Percentiles rank a stretch among this genome's conserved stretches.
Conservation (phyloP, 805 yeast species). For the Monosporozyma servazzii region DNA sequence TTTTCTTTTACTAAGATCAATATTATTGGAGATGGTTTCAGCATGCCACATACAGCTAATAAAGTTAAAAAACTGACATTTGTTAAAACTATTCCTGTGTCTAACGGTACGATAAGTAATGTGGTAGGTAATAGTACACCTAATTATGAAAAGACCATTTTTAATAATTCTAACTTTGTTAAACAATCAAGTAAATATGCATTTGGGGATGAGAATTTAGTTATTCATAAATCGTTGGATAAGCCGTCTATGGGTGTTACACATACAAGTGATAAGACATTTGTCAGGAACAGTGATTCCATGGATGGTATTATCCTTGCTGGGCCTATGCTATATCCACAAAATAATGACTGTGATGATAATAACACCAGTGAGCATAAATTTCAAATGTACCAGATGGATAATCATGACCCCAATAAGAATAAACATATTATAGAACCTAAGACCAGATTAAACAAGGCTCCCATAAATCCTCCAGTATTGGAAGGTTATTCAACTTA, state of each 20-base stretch:
- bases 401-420: neutral
- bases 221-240: neutral
- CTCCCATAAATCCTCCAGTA: slow-evolving; percentile 6
- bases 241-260: neutral
- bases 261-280: neutral
- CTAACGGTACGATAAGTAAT: neutral
- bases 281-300: neutral
- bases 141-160: neutral
- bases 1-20: neutral
- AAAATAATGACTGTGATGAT: neutral
- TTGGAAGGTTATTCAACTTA: slow-evolving; percentile 14
- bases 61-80: slow-evolving; percentile 5
- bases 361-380: neutral
- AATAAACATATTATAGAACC: neutral
- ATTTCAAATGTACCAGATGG: neutral
- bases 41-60: neutral
- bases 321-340: neutral
- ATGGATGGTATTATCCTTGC: neutral
- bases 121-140: neutral
- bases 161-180: neutral
- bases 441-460: slow-evolving; percentile 8
- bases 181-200: neutral
- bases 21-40: neutral
- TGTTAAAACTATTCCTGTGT: slow-evolving; percentile 1
- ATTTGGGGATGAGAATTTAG: neutral